Evolutionary conservation across 73 alveolate genomes (phyloP).

Genomic region (Paramecium caudatum): DNA sequence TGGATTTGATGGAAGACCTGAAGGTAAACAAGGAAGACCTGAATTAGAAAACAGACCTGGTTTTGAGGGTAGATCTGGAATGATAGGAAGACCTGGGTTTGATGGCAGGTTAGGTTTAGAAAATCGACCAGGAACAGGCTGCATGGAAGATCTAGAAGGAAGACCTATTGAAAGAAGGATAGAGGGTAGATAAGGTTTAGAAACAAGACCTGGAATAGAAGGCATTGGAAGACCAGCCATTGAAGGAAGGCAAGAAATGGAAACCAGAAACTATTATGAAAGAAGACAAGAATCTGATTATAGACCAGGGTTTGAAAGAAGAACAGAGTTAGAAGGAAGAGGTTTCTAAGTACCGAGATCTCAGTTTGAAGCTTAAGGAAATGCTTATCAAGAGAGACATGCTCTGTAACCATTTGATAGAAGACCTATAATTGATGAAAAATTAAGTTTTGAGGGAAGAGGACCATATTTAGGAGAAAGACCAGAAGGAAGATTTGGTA

Average conservation of each 20-base stretch:
- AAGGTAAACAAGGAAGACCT: background rate
- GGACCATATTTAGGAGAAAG: background rate
- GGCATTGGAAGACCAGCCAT: background rate
- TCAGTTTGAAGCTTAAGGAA: too few relatives aligned
- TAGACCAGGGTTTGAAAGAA: background rate
- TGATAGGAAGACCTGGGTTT: background rate
- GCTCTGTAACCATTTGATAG: too few relatives aligned
- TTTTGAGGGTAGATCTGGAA: background rate
- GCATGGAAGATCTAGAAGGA: background rate
- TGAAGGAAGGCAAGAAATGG: background rate
- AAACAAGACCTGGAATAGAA: background rate
- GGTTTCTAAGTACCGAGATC: too few relatives aligned
- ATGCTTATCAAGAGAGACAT: too few relatives aligned
- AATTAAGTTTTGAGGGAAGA: background rate
- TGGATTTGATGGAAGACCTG: background rate
- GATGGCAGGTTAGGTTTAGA: background rate
- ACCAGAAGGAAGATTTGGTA: conserved; percentile 44
- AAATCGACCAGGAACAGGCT: background rate
- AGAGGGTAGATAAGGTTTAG: background rate
- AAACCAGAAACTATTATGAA: background rate
- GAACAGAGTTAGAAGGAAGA: background rate
- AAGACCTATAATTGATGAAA: background rate
- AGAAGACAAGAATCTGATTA: background rate
- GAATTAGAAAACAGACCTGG: background rate
- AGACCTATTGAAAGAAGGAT: background rate